These are phyloP conservation scores for Actinomortierella ambigua DNA, from an alignment of 371 early-diverging fungal genomes.

Conservation along the genomic window DNA sequence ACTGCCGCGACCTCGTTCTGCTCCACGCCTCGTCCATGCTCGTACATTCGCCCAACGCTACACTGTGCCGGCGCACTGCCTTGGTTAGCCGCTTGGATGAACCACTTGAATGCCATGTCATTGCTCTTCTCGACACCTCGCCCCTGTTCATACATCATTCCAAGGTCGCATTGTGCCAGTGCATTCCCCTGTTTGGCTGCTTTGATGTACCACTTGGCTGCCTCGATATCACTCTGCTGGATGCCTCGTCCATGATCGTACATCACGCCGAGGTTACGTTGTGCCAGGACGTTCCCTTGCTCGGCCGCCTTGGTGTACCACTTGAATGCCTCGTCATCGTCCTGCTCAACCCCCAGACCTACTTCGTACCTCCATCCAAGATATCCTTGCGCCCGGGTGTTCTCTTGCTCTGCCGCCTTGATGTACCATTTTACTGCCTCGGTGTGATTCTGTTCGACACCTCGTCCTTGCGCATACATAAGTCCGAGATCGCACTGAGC, in stretches of 20 bases:
- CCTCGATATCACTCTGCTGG: constrained; percentile 58
- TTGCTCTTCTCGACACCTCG: constrained; percentile 67
- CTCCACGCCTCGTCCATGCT: constrained; percentile 80
- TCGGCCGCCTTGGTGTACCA: constrained; percentile 78
- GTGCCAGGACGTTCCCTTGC: constrained; percentile 77
- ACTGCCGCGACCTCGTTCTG: constrained; percentile 68
- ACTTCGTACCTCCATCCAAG: constrained; percentile 85
- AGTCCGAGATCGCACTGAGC: constrained; percentile 82
- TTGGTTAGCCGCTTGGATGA: constrained; percentile 70
- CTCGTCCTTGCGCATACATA: constrained; percentile 80
- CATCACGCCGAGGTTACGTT: constrained; percentile 85
- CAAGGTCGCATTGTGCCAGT: constrained; percentile 72
- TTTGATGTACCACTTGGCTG: constrained; percentile 80
- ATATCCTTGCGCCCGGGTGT: constrained; percentile 67
- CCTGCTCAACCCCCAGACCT: constrained; percentile 74
- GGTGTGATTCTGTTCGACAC: constrained; percentile 58
- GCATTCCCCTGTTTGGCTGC: constrained; percentile 82
- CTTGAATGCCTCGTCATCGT: constrained; percentile 59
- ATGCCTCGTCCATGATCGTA: constrained; percentile 87
- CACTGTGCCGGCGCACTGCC: constrained; percentile 79
- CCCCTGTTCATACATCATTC: constrained; percentile 82
- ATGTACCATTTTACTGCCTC: constrained; percentile 70
- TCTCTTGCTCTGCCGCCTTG: constrained; percentile 68
- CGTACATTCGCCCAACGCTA: constrained; percentile 84
- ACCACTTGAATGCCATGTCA: constrained; percentile 78